A percentile compares a stretch with the other conserved stretches of the same genome.
Evolutionary conservation across 225 moss, liverwort and hornwort genomes (phyloP).

Genomic region (Pleurozium schreberi): DNA sequence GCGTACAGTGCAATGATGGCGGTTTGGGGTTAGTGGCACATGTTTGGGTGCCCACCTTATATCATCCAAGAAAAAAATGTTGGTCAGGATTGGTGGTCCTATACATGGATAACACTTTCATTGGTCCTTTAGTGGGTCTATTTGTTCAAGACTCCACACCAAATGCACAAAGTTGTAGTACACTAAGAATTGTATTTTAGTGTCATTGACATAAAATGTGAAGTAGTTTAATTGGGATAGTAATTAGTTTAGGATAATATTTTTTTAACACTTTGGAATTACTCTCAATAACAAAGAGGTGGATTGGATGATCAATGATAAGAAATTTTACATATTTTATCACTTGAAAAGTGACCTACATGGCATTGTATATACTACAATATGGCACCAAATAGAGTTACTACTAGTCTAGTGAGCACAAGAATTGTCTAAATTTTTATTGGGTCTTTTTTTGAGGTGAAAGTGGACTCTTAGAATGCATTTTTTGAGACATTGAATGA

Average conservation of each 20-base stretch:
- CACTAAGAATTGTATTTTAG: background rate
- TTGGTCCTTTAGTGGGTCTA: too few relatives aligned
- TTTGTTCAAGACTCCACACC: background rate
- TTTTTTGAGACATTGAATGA: background rate
- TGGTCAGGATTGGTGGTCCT: too few relatives aligned
- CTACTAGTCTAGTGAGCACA: background rate
- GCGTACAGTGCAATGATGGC: rapidly evolving
- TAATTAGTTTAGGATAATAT: background rate
- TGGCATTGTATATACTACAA: background rate
- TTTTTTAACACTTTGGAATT: background rate
- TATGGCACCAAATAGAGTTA: background rate
- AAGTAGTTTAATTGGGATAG: too few relatives aligned
- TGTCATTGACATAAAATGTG: too few relatives aligned
- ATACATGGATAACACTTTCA: rapidly evolving
- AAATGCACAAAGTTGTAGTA: background rate
- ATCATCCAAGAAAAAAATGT: too few relatives aligned
- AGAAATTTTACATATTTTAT: background rate
- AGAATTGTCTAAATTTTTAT: background rate
- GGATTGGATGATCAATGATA: background rate
- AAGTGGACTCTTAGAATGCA: background rate
- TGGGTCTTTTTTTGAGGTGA: too few relatives aligned
- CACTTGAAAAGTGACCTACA: background rate
- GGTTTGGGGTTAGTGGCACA: rapidly evolving
- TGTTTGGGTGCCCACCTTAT: background rate
- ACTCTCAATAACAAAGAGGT: background rate